These are phyloP conservation scores for Xylogone sp. DNA, from an alignment of 2,329 filamentous ascomycete genomes.

Conservation along the genomic window DNA sequence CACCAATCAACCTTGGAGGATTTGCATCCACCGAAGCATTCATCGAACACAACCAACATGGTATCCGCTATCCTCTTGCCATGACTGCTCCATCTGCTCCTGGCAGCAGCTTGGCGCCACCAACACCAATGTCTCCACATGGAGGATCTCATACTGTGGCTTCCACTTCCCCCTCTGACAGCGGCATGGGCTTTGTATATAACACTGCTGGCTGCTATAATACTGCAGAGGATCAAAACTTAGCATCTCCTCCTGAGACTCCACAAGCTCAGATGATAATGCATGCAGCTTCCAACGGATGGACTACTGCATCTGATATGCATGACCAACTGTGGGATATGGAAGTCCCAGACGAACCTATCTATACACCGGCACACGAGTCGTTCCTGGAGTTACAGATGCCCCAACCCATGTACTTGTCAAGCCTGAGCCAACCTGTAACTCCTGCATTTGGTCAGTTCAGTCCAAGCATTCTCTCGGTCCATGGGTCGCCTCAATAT, in stretches of 20 bases:
- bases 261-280: slow-evolving; percentile 18
- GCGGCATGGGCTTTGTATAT: slow-evolving; percentile 19
- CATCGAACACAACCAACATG: slow-evolving; percentile 24
- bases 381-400: slow-evolving; percentile 22
- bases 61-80: slow-evolving; percentile 16
- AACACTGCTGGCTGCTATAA: slow-evolving; percentile 19
- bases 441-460: slow-evolving; percentile 27
- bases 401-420: slow-evolving; percentile 20
- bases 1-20: slow-evolving; percentile 24
- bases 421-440: slow-evolving; percentile 24
- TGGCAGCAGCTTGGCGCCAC: slow-evolving; percentile 27
- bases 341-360: slow-evolving; percentile 22
- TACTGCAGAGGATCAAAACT: slow-evolving; percentile 18
- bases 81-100: slow-evolving; percentile 20
- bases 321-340: slow-evolving; percentile 19
- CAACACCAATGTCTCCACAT: slow-evolving; percentile 27
- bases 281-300: slow-evolving; percentile 11
- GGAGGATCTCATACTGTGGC: slow-evolving; percentile 18
- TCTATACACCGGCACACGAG: slow-evolving; percentile 24
- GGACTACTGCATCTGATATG: slow-evolving; percentile 12
- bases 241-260: slow-evolving; percentile 26
- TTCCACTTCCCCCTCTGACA: slow-evolving; percentile 18
- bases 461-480: slow-evolving; percentile 11
- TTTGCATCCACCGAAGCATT: slow-evolving; percentile 22
- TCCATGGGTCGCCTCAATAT: slow-evolving; percentile 18